These are phyloP conservation scores for Berkeleyomyces basicola DNA, from an alignment of 2,329 filamentous ascomycete species.

Conservation along the genomic window DNA sequence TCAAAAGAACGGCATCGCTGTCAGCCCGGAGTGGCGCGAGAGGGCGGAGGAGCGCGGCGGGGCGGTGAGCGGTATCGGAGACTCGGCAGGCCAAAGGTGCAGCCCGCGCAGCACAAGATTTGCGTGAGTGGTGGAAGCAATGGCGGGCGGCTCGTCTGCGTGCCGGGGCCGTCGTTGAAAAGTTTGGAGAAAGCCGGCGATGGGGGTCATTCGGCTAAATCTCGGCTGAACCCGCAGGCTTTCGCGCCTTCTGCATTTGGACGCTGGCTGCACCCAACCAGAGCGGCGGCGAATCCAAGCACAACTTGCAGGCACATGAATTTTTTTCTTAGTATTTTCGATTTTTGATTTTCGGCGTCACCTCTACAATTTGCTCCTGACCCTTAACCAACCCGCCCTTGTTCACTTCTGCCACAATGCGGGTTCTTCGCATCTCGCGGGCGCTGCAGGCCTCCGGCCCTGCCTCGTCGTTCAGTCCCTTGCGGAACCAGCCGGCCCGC, in stretches of 20 bases:
- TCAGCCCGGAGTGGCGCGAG: not conserved
- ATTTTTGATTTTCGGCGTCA: not conserved
- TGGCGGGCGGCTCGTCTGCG: not conserved
- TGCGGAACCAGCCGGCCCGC: constrained; percentile 7
- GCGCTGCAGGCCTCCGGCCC: constrained; percentile 3
- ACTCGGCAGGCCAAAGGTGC: not conserved
- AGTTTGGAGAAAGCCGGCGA: not conserved
- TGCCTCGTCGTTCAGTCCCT: constrained; percentile 3
- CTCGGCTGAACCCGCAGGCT: not conserved
- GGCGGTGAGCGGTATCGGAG: not conserved
- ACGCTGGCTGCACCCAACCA: not conserved
- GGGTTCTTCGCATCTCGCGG: constrained; percentile 12
- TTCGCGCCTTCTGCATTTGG: not conserved
- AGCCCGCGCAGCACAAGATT: not conserved
- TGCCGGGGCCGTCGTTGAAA: not conserved
- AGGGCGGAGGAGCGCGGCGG: not conserved
- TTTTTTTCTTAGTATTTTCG: constrained; percentile 1
- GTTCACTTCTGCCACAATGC: constrained; percentile 8
- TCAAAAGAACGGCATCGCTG: not conserved
- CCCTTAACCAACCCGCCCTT: not conserved
- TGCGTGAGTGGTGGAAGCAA: not conserved
- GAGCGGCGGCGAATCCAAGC: not conserved
- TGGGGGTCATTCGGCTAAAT: not conserved
- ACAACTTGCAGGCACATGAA: not conserved
- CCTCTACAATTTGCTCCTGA: not conserved